Evolutionary conservation across 352 stramenopile species (phyloP), one percentile per base, ranked within the genome.

Genomic region (Plasmopara muralis): DNA sequence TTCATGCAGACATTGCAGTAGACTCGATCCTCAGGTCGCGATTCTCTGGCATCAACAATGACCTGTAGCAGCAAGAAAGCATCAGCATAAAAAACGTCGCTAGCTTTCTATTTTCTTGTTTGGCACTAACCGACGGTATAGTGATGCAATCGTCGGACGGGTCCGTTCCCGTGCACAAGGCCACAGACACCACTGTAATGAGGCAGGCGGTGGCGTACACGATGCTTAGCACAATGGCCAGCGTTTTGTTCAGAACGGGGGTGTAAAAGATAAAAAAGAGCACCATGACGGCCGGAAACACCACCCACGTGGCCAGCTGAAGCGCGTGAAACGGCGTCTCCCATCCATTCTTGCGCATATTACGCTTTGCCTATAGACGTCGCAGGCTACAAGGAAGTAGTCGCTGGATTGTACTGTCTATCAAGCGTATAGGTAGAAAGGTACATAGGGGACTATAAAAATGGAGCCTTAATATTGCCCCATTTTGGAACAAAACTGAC

Each of bases 1-100:
- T 86, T 77, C 62, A 83, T 85, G 62, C 83, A 93, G 38, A 93
- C 83, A 53, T 93, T 89, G 76, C 83, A 93, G 64, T 89, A 93
- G 25, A 89, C 77, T 41, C 81, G 67, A 43, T 89, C 80, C 42
- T 57, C 59, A 18, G 41, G 60, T 18, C 43, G 65, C 18, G 61
- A 66, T 33, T 65, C 70, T 33, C 48, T 60, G 6, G 45, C 51
- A 38, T 74, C 68, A 4, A 16, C 35, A 47, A 68, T 62, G 5
- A 64, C 71, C 67, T 76, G 44, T 41, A 56, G 14, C 9, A 43
- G 47, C 13, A 51, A 57, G 51, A 25, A 30, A 45, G 9, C 31
- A 51, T 25, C 49, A 60, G 9, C 37, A n/a, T 29, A 42, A 20
- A 25, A n/a, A n/a, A 50, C 38, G 14, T n/a, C 37, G 16, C 15